Base-by-base conservation (phyloP, 805 yeast species). In the Candida fluviatilis region DNA sequence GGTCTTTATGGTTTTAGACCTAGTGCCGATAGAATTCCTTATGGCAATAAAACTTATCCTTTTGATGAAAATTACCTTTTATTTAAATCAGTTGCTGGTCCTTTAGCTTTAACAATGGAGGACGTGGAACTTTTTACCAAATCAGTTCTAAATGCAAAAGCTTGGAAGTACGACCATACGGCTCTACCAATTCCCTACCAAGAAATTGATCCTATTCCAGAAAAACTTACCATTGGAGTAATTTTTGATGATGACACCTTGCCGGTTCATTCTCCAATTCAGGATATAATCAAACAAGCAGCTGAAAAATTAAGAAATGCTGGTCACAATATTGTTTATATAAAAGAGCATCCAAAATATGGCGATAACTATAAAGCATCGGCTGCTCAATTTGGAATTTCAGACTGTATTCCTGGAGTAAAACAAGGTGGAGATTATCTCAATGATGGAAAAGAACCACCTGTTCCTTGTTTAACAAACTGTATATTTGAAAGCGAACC, bases 231-330 rank as follows among this genome's bases (percentile, higher is more conserved):
- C n/a, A 51, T 76, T 47, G 78, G 71, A 2, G 55, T 76, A 11
- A 45, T 72, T 49, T 46, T 46, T 18, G 64, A 64, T 40, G 80
- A 76, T 48, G 71, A 69, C 6, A 47, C 33, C 7, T 60, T 17
- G 62, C 71, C 4, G 58, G 63, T 16, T 82, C 83, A 12, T 19
- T 83, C 84, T 1, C 81, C 83, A 7, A 66, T 79, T 13, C 56
- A 60, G 14, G 53, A 54, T 13, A 50, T 62, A 33, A 42, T 50
- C 12, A 60, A 52, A 12, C 79, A 73, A 39, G 74, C 71, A 40
- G 65, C 75, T 7, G 60, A 77, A 31, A 71, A 71, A 35, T 67
- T 78, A 71, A 62, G 65, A 18, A 68, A 77, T 21, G 50, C 57
- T 8, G 63, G 63, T 18, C 72, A 66, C 52, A 26, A 54, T 68